Evolutionary conservation across 306 rosid species (phyloP).

Genomic region (Malus sieversii): DNA sequence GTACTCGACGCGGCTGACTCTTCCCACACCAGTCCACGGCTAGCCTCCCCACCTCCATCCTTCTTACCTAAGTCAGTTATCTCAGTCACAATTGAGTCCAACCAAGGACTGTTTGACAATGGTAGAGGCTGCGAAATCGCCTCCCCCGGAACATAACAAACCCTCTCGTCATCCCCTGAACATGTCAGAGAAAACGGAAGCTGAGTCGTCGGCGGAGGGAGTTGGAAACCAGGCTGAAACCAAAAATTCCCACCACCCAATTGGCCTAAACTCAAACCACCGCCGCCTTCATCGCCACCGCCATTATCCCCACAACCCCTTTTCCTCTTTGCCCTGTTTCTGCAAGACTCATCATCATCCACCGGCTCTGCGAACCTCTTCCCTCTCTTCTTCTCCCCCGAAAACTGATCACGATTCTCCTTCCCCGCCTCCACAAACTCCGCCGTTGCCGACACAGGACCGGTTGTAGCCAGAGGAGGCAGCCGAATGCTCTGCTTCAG

Average conservation of each 20-base stretch:
- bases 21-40: slow-evolving; percentile 40
- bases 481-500: slow-evolving; percentile 76
- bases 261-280: slow-evolving; percentile 42
- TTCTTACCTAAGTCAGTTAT: slow-evolving; percentile 59
- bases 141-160: slow-evolving; percentile 63
- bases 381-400: slow-evolving; percentile 51
- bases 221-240: slow-evolving; percentile 37
- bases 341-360: slow-evolving; percentile 45
- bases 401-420: slow-evolving; percentile 45
- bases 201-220: not conserved
- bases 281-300: slow-evolving; percentile 13
- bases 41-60: slow-evolving; percentile 31
- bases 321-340: slow-evolving; percentile 66
- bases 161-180: slow-evolving; percentile 54
- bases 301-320: slow-evolving; percentile 35
- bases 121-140: slow-evolving; percentile 51
- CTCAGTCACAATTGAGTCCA: slow-evolving; percentile 55
- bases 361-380: slow-evolving; percentile 63
- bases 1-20: slow-evolving; percentile 48
- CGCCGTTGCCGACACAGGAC: slow-evolving; percentile 13
- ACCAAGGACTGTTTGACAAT: slow-evolving; percentile 49
- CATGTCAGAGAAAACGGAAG: slow-evolving; percentile 50
- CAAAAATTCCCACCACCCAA: slow-evolving; percentile 54
- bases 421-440: slow-evolving; percentile 23
- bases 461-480: slow-evolving; percentile 57